A percentile compares a stretch with the other conserved stretches of the same genome.
Conservation (phyloP, 2,329 filamentous ascomycete genomes). For the Spiromastix sp. region DNA sequence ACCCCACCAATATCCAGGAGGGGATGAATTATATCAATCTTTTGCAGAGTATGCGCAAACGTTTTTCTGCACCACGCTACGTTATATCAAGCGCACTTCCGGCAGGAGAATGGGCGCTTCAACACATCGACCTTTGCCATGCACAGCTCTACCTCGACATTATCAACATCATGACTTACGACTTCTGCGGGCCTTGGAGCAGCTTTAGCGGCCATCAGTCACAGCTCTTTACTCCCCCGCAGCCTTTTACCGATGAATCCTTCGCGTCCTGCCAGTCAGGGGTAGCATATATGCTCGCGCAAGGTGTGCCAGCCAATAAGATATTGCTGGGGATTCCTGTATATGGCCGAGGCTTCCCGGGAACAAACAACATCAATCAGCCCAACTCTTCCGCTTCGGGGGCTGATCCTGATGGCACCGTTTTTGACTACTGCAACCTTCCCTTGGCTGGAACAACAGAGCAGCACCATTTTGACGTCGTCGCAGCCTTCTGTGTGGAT, state of each 20-base stretch:
- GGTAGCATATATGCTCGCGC: conserved; percentile 54
- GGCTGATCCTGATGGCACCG: conserved; percentile 52
- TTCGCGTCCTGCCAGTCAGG: conserved; percentile 52
- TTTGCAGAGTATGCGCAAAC: conserved; percentile 54
- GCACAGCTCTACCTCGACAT: conserved; percentile 60
- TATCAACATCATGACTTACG: conserved; percentile 72
- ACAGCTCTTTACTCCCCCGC: conserved; percentile 54
- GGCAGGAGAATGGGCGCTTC: conserved; percentile 54
- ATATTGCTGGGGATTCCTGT: conserved; percentile 66
- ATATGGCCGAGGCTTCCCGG: conserved; percentile 65
- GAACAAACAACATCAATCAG: conserved; percentile 55
- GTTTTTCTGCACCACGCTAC: conserved; percentile 59
- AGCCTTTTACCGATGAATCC: conserved; percentile 45
- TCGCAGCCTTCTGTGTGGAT: conserved; percentile 59
- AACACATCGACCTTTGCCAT: conserved; percentile 55
- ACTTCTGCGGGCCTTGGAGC: conserved; percentile 65
- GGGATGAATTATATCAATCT: conserved; percentile 61
- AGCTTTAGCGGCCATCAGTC: conserved; percentile 61
- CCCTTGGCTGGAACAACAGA: conserved; percentile 54
- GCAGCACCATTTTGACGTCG: conserved; percentile 54
- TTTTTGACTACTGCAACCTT: conserved; percentile 64
- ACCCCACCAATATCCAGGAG: conserved; percentile 55
- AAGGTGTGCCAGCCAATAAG: conserved; percentile 59
- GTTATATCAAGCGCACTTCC: conserved; percentile 64
- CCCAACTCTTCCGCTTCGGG: conserved; percentile 12